Evolutionary conservation across 805 yeast genomes (phyloP).

Genomic region (Schwanniomyces sp.): DNA sequence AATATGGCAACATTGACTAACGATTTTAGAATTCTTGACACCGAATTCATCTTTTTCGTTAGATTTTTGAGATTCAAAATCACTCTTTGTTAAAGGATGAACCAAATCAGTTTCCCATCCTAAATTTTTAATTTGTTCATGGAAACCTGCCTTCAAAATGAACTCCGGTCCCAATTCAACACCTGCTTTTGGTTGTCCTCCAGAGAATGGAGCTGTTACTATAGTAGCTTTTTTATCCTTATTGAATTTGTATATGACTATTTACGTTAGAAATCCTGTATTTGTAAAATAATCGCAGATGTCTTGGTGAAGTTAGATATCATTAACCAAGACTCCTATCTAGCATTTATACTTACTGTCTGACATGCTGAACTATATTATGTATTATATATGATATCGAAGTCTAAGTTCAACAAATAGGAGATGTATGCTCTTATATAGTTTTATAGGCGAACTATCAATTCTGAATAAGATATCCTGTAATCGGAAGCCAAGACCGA

Average conservation of each 20-base stretch:
- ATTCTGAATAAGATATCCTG: not conserved
- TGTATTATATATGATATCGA: not conserved
- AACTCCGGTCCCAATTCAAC: constrained; percentile 93
- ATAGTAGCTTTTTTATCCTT: constrained; percentile 60
- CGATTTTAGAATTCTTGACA: constrained; percentile 73
- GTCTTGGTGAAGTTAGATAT: not conserved
- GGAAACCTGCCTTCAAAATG: constrained; percentile 70
- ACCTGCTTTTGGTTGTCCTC: constrained; percentile 93
- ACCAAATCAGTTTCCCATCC: constrained; percentile 67
- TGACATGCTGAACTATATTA: not conserved
- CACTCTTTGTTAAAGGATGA: constrained; percentile 53
- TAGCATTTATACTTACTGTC: not conserved
- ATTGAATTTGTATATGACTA: constrained; percentile 52
- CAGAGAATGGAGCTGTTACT: constrained; percentile 88
- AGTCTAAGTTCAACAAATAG: not conserved
- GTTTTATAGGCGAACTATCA: not conserved
- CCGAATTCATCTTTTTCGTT: constrained; percentile 50
- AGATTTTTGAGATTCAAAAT: constrained; percentile 43
- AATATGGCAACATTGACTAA: constrained; percentile 65
- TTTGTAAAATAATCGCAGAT: not conserved
- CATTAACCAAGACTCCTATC: not conserved
- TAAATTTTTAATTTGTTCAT: constrained; percentile 56
- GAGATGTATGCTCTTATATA: not conserved
- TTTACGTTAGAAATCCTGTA: constrained; percentile 2
- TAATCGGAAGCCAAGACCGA: not conserved